Base-by-base conservation (phyloP, 2,329 filamentous ascomycete species). In the Sphaerulina populicola region DNA sequence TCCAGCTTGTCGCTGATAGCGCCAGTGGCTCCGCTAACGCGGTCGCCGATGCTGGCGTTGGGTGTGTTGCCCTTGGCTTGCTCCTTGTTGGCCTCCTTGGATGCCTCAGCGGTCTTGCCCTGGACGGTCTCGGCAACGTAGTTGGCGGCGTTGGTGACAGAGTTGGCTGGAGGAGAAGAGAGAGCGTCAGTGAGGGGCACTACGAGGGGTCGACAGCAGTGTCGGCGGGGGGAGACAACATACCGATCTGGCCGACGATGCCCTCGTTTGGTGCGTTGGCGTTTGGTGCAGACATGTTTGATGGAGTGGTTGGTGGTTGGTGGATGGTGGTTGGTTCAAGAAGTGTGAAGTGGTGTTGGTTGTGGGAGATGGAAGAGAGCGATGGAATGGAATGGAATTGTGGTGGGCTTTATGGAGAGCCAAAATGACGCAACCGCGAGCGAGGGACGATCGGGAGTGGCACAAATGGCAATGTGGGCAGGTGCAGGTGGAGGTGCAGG, bases 81-180 rank as follows among this genome's bases (percentile, higher is more conserved):
- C 63, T 66, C 60, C 78, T 85, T 84, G 78, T 85, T 85, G 73
- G 73, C 73, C 72, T 84, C 80, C 79, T 85, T 85, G 71, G 75
- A 79, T 55, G 77, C 71, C 59, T 76, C 74, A 56, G 72, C 71
- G 56, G 73, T 65, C 55, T 73, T 72, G 67, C 81, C 72, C 74
- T 83, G 75, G 66, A 81, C 69, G 63, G 74, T 72, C 76, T 84
- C 82, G 60, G 78, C 71, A 71, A 85, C 80, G 78, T 84, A 84
- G 77, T 83, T 83, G 72, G 72, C 80, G 64, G 76, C 77, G 71
- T 83, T 78, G 44, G 51, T 41, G 55, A 67, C 60, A 41, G 63
- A 64, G 66, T 70, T 70, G 67, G 59, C 46, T 49, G 30, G 23
- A n/a, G 30, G 21, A 18, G 15, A 15, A 31, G 7, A 6, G 4